A percentile compares a stretch with the other conserved stretches of the same genome.
Conservation (phyloP, 352 stramenopile genomes). For the Pseudoperonospora humuli region DNA sequence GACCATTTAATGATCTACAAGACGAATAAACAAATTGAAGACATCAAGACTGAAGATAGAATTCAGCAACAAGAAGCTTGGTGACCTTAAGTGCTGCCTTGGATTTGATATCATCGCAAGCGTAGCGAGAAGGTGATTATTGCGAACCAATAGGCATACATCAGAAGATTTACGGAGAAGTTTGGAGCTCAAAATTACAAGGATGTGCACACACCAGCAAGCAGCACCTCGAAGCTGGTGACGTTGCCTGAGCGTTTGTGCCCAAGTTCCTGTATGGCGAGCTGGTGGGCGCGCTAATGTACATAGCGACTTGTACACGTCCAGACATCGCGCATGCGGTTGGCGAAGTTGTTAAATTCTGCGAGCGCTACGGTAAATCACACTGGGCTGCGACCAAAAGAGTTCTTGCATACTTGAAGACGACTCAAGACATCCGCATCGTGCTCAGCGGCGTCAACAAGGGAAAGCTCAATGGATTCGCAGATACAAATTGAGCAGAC, state of each 20-base stretch:
- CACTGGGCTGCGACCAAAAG: background rate
- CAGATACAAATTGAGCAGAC: background rate
- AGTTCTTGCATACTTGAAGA: background rate
- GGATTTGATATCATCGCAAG: background rate
- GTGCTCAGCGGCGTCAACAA: background rate
- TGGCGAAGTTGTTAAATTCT: background rate
- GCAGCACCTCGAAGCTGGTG: conserved; percentile 1
- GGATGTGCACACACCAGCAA: background rate
- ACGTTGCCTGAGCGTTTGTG: background rate
- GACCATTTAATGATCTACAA: background rate
- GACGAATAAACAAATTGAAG: background rate
- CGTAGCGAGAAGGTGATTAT: background rate
- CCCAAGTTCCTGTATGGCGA: background rate
- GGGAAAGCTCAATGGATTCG: background rate
- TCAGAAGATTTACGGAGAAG: background rate
- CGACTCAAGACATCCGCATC: background rate
- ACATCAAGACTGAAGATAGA: background rate
- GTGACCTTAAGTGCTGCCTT: background rate
- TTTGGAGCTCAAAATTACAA: background rate
- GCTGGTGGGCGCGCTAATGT: background rate
- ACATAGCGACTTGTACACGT: background rate
- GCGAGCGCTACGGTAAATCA: background rate
- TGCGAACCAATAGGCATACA: background rate
- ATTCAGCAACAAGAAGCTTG: background rate
- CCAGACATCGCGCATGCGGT: background rate